These are phyloP conservation scores for Paraurostyla sp. DNA, from an alignment of 73 alveolate genomes.

Conservation along the genomic window DNA sequence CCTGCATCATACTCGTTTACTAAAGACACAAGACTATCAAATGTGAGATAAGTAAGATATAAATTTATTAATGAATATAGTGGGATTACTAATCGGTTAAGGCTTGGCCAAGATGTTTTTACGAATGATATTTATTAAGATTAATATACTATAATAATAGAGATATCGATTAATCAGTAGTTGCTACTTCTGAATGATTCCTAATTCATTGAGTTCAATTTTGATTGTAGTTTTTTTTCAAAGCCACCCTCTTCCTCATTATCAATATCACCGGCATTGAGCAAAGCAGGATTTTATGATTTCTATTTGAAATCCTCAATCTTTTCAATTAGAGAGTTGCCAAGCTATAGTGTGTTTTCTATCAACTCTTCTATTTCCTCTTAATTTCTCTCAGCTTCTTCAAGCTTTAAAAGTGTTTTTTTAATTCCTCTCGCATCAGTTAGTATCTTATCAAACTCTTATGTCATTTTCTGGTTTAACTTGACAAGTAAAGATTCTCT, in stretches of 20 bases:
- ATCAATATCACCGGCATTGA: slow-evolving; percentile 15
- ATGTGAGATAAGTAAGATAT: slow-evolving; percentile 17
- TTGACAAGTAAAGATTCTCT: slow-evolving; percentile 66
- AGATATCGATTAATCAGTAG: neutral
- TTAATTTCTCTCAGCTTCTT: slow-evolving; percentile 62
- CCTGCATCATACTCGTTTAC: slow-evolving; percentile 24
- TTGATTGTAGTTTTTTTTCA: neutral
- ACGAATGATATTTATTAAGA: neutral
- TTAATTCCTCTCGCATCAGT: slow-evolving; percentile 73
- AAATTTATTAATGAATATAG: neutral
- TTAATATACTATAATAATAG: neutral
- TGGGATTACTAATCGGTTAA: slow-evolving; percentile 37
- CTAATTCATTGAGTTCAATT: neutral
- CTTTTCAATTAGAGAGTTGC: slow-evolving; percentile 33
- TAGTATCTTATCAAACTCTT: slow-evolving; percentile 75
- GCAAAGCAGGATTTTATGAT: slow-evolving; percentile 27
- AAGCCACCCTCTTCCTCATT: slow-evolving; percentile 19
- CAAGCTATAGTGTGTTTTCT: slow-evolving; percentile 37
- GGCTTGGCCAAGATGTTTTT: slow-evolving; percentile 41
- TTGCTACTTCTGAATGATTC: slow-evolving; percentile 39
- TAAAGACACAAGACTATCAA: neutral
- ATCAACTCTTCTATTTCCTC: slow-evolving; percentile 64
- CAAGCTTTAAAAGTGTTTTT: slow-evolving; percentile 50
- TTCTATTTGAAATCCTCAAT: slow-evolving; percentile 38
- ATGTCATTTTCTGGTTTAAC: slow-evolving; percentile 72